Base-by-base conservation (phyloP, 2,329 filamentous ascomycete genomes). In the Penicillium sp. region DNA sequence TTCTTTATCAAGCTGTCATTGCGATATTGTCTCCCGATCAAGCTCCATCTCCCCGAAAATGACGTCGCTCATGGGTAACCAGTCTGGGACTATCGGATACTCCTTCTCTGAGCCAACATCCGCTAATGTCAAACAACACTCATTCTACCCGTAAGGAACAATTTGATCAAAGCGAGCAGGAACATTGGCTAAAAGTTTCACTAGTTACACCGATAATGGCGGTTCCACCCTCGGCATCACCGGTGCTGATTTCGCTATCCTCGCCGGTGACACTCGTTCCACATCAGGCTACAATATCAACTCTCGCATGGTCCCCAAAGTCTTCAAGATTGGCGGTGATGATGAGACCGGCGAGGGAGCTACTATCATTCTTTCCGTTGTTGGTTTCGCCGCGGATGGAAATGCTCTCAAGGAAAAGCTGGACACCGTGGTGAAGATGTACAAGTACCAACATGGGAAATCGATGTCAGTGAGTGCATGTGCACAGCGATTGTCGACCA, bases 281-380 rank as follows among this genome's bases (percentile, higher is more conserved):
- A 96, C 92, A 55, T 89, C 90, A 64, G 94, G 95, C 73, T 99
- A 96, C 86, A 97, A 89, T 83, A 99, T 99, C 87, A 97, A 99
- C 86, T 92, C 92, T 58, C 90, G 94, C 70, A 93, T 90, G 81
- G 85, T 88, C 58, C 94, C 94, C 56, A 99, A 99, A 79, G 89
- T 99, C 62, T 99, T 96, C 85, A 92, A 90, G 78, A 95, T 99
- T 67, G 94, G 95, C 59, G 94, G 93, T 53, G 91, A 92, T 59
- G 92, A 90, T 41, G 86, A 91, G 51, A 88, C 91, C 55, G 91
- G 95, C 74, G 86, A 89, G 60, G 91, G 92, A 67, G 90, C 91
- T 51, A 90, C 87, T 53, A 90, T 99, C 69, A 85, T 97, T 16
- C 84, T 99, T 48, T 95, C 92, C 2, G 93, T 99, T 0, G 93